Conservation (phyloP, 1,139 yeast genomes). For the Saccharomycopsis phalli region DNA sequence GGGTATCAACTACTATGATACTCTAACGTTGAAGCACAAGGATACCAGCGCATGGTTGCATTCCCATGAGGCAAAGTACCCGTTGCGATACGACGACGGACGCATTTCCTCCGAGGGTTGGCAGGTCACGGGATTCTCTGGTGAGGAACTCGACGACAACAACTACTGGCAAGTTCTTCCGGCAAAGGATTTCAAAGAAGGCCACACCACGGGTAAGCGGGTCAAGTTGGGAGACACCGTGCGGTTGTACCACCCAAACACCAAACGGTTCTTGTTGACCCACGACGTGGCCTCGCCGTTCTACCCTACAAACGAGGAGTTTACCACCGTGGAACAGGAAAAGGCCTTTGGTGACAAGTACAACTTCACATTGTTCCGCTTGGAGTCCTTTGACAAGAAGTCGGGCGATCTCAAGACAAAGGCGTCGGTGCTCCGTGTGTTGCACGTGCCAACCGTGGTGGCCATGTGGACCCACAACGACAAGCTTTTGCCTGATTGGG, state of each 20-base stretch:
- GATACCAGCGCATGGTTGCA: slow-evolving; percentile 71
- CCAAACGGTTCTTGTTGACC: slow-evolving; percentile 70
- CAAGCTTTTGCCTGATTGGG: slow-evolving; percentile 88
- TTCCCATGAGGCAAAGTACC: slow-evolving; percentile 68
- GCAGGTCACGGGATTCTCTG: slow-evolving; percentile 69
- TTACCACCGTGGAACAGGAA: slow-evolving; percentile 63
- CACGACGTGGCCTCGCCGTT: slow-evolving; percentile 98
- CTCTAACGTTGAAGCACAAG: slow-evolving; percentile 67
- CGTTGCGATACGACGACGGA: slow-evolving; percentile 92
- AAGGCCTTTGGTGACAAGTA: slow-evolving; percentile 45
- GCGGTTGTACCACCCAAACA: slow-evolving; percentile 74
- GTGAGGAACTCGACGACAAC: slow-evolving; percentile 42
- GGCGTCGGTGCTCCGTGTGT: slow-evolving; percentile 55
- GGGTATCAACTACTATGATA: slow-evolving; percentile 66
- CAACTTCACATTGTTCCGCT: slow-evolving; percentile 72
- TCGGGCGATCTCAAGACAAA: slow-evolving; percentile 54
- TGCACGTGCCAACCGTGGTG: slow-evolving; percentile 82
- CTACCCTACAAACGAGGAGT: slow-evolving; percentile 84
- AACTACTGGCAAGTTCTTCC: slow-evolving; percentile 89
- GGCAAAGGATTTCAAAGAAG: slow-evolving; percentile 34
- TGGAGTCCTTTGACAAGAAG: slow-evolving; percentile 53
- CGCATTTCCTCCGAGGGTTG: slow-evolving; percentile 93
- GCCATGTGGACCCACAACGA: slow-evolving; percentile 94
- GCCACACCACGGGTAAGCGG: slow-evolving; percentile 34
- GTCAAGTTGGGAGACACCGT: slow-evolving; percentile 57